Base-by-base conservation (phyloP, 2,329 filamentous ascomycete species). In the Aspergillus tanneri region DNA sequence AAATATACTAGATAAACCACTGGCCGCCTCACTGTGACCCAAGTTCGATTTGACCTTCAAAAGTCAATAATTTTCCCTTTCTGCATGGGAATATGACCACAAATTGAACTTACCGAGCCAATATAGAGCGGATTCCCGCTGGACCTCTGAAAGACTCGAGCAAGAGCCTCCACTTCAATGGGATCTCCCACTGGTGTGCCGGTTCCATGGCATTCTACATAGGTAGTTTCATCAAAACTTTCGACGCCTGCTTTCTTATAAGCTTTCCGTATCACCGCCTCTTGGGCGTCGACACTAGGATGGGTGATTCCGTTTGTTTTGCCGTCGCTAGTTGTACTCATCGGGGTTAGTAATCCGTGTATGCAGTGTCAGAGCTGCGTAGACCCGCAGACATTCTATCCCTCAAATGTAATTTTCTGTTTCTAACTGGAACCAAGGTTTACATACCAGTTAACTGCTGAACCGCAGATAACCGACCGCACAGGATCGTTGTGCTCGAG, bases 191-290 rank as follows among this genome's bases (percentile, higher is more conserved):
- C 64, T 4, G 55, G 57, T 0, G 68, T 71, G 3, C 73, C 73
- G 0, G 74, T 76, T 14, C 72, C 72, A 44, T 76, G 73, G 1
- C 64, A 65, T 46, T 76, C 71, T 5, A 75, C 68, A 50, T 67
- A 76, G 0, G 55, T 54, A n/a, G 58, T 57, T 3, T 47, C 27
- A 0, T 50, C 34, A 12, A 12, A n/a, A 1, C 58, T 57, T 40
- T 71, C 64, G 1, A 76, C 60, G 1, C 67, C 63, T 12, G 71
- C 70, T 10, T 60, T 52, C 11, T 56, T 43, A 52, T 76, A 76
- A 0, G 66, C 65, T 5, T 59, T 50, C 3, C 63, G 59, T 35
- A 77, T 74, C 7, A 72, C 54, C 4, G 50, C 54, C n/a, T 64
- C 63, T 51, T 77, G 74, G 0, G 70, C 70, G 1, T 59, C 21